Conservation (phyloP, 2,329 filamentous ascomycete species). For the Aaosphaeria pasadenensis region DNA sequence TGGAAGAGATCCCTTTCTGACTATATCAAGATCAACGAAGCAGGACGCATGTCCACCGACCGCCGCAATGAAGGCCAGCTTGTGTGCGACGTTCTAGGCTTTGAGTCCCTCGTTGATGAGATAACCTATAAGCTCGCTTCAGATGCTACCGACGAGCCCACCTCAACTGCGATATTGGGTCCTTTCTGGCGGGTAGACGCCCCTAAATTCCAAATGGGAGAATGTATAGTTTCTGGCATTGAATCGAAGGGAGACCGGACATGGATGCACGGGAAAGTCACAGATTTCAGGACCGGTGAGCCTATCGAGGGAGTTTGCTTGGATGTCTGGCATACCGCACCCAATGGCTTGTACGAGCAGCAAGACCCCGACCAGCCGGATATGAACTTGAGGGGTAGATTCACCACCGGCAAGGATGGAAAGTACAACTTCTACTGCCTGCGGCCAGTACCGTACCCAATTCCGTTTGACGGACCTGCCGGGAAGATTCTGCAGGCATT, state of each 20-base stretch:
- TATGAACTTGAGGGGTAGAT: conserved; percentile 71
- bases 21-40: conserved; percentile 52
- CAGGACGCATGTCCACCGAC: conserved; percentile 60
- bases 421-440: conserved; percentile 52
- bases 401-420: conserved; percentile 64
- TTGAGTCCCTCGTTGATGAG: conserved; percentile 68
- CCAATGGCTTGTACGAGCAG: conserved; percentile 67
- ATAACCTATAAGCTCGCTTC: conserved; percentile 68
- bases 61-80: conserved; percentile 63
- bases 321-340: conserved; percentile 77
- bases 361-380: conserved; percentile 69
- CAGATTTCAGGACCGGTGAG: conserved; percentile 58
- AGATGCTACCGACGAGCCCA: conserved; percentile 51
- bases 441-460: conserved; percentile 48
- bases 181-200: conserved; percentile 80
- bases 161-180: conserved; percentile 75
- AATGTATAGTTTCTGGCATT: conserved; percentile 57
- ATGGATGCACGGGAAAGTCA: conserved; percentile 63
- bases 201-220: conserved; percentile 67
- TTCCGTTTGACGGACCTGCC: conserved; percentile 57
- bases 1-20: neutral
- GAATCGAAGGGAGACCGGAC: conserved; percentile 51
- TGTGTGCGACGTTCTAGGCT: conserved; percentile 56
- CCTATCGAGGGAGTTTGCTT: conserved; percentile 65
- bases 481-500: conserved; percentile 57